Percentiles rank a stretch among this genome's conserved stretches.
These are phyloP conservation scores for Chytridium lagenaria DNA, from an alignment of 371 early-diverging fungal genomes.

Conservation along the genomic window DNA sequence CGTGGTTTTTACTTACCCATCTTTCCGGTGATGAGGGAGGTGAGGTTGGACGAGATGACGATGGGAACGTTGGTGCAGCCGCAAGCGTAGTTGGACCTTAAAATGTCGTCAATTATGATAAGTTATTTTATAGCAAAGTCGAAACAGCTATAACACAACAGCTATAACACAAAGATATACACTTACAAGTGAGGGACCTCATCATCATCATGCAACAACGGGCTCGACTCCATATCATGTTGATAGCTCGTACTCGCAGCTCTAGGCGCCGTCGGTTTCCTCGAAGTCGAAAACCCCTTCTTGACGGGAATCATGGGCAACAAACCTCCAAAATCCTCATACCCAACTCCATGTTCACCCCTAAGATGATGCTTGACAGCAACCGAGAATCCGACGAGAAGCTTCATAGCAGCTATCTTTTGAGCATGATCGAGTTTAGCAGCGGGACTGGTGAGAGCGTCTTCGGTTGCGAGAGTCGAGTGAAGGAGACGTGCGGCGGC, in stretches of 20 bases:
- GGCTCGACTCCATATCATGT: too few species aligned
- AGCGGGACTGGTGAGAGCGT: neutral
- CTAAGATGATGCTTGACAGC: conserved; percentile 72
- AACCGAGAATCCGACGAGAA: conserved; percentile 70
- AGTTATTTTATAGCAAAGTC: too few species aligned
- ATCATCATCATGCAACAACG: too few species aligned
- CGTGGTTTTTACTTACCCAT: too few species aligned
- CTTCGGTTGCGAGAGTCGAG: conserved; percentile 1
- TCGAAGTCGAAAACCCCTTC: conserved; percentile 11
- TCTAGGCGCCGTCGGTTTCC: neutral
- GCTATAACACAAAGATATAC: neutral
- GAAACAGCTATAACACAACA: too few species aligned
- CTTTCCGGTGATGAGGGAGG: conserved; percentile 21
- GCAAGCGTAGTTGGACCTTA: conserved; percentile 9
- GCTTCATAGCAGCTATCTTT: conserved; percentile 66
- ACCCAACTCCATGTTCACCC: conserved; percentile 17
- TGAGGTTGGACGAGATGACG: conserved; percentile 6
- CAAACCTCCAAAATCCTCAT: conserved; percentile 11
- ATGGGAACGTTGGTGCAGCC: conserved; percentile 22
- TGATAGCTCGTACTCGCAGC: neutral
- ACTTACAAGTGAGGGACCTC: neutral
- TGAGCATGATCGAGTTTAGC: conserved; percentile 35
- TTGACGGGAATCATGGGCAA: conserved; percentile 20
- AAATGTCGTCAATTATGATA: too few species aligned
- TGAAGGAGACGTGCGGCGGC: conserved; percentile 9